phyloP scores from a whole-genome alignment of 148 eudicot genomes.

The Dianthus caryophyllus region DNA sequence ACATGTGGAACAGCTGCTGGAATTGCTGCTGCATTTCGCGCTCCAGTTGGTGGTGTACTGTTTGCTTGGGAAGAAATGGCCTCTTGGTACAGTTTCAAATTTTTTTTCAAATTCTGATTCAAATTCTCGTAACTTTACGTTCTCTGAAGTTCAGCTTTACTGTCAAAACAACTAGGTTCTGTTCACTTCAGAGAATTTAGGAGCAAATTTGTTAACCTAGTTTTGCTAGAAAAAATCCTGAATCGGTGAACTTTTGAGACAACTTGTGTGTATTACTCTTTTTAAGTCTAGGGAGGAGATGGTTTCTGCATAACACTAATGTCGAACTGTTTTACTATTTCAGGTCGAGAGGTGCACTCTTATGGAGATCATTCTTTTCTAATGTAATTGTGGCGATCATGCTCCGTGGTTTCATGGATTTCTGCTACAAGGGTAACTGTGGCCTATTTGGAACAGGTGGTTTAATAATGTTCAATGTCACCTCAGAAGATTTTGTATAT shows the following conservation, averaged over 20 bases:
- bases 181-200: too few species aligned
- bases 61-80: constrained; percentile 98
- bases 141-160: too few species aligned
- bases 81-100: constrained; percentile 75
- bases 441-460: constrained; percentile 97
- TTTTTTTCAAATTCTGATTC: not conserved
- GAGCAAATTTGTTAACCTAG: too few species aligned
- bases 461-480: constrained; percentile 86
- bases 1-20: constrained; percentile 95
- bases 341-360: constrained; percentile 96
- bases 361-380: constrained; percentile 93
- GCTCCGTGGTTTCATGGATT: constrained; percentile 79
- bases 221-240: too few species aligned
- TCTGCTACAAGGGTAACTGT: constrained; percentile 77
- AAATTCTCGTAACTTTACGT: not conserved
- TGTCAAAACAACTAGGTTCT: too few species aligned
- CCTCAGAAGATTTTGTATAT: constrained; percentile 50
- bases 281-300: not conserved
- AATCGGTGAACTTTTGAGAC: too few species aligned
- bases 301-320: not conserved
- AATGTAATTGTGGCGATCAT: constrained; percentile 76
- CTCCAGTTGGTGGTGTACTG: constrained; percentile 93
- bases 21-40: constrained; percentile 93
- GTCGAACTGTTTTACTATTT: constrained; percentile 3
- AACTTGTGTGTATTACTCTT: too few species aligned